A percentile compares a stretch with the other conserved stretches of the same genome.
Evolutionary conservation across 2,329 filamentous ascomycete species (phyloP).

Genomic region (Colletotrichum lini): DNA sequence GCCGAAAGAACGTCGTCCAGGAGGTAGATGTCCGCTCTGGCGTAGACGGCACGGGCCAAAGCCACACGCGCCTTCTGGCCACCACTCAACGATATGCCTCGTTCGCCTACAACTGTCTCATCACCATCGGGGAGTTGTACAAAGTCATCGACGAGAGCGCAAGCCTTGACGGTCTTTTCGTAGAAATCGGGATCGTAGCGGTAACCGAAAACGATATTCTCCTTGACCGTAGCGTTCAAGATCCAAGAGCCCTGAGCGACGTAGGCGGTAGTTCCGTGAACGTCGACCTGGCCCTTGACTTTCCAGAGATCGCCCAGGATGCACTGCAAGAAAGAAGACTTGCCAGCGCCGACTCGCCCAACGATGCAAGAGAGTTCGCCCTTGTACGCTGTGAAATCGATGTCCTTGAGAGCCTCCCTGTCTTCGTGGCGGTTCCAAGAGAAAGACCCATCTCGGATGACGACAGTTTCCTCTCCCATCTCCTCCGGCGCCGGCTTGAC

Average conservation of each 20-base stretch:
- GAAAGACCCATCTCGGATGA: slow-evolving; percentile 88
- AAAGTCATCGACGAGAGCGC: slow-evolving; percentile 92
- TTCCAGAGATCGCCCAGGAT: slow-evolving; percentile 96
- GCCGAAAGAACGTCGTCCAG: slow-evolving; percentile 95
- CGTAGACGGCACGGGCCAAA: slow-evolving; percentile 93
- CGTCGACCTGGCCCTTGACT: slow-evolving; percentile 83
- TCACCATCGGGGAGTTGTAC: slow-evolving; percentile 94
- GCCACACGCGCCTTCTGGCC: slow-evolving; percentile 96
- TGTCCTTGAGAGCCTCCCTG: slow-evolving; percentile 80
- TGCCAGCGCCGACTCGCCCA: slow-evolving; percentile 93
- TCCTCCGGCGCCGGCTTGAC: slow-evolving; percentile 79
- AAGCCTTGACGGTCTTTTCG: slow-evolving; percentile 91
- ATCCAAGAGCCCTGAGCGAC: slow-evolving; percentile 96
- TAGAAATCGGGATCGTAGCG: slow-evolving; percentile 95
- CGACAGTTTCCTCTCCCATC: slow-evolving; percentile 86
- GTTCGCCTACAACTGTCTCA: slow-evolving; percentile 95
- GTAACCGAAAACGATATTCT: slow-evolving; percentile 98
- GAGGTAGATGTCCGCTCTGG: slow-evolving; percentile 95
- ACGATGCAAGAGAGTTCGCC: slow-evolving; percentile 95
- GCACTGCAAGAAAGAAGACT: slow-evolving; percentile 91
- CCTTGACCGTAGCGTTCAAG: slow-evolving; percentile 96
- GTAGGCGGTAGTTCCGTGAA: slow-evolving; percentile 89
- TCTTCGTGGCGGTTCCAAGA: slow-evolving; percentile 92
- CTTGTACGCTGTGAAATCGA: slow-evolving; percentile 91
- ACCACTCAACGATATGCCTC: slow-evolving; percentile 94